Conservation (phyloP, 306 rosid species). For the Betula pendula region DNA sequence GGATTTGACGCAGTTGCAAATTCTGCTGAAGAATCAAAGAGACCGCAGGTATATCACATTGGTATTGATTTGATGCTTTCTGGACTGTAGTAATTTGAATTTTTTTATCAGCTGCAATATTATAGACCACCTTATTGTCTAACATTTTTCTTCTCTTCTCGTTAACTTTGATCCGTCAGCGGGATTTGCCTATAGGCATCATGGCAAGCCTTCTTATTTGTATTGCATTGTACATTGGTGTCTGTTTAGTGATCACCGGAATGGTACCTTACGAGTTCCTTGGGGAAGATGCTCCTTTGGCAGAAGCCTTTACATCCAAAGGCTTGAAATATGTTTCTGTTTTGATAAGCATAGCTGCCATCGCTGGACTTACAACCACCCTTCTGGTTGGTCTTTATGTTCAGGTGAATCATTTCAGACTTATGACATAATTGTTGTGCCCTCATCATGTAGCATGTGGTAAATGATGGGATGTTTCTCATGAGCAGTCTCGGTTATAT, state of each 20-base stretch:
- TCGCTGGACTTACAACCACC: constrained; percentile 97
- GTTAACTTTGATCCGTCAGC: constrained; percentile 48
- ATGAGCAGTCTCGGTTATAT: constrained; percentile 88
- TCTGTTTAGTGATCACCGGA: constrained; percentile 93
- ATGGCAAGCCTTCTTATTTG: constrained; percentile 87
- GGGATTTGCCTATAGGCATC: constrained; percentile 96
- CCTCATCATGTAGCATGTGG: constrained; percentile 29
- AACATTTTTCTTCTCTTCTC: constrained; percentile 12
- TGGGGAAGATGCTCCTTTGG: constrained; percentile 97
- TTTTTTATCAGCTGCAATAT: constrained; percentile 7
- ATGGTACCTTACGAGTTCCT: constrained; percentile 86
- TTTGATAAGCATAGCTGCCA: constrained; percentile 87
- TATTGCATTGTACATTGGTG: constrained; percentile 78
- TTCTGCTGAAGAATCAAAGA: constrained; percentile 98
- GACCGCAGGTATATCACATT: constrained; percentile 68
- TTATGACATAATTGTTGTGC: constrained; percentile 30
- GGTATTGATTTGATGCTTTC: constrained; percentile 28
- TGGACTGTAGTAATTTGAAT: constrained; percentile 15
- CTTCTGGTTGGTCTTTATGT: constrained; percentile 95
- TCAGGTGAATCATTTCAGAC: constrained; percentile 63
- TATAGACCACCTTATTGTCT: not conserved
- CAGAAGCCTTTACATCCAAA: constrained; percentile 86
- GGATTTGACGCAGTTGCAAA: constrained; percentile 99
- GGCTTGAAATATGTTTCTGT: constrained; percentile 81
- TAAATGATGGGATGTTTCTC: constrained; percentile 35